Evolutionary conservation across 768 basidiomycete species (phyloP).

Genomic region (Paxillus rubicundulus): DNA sequence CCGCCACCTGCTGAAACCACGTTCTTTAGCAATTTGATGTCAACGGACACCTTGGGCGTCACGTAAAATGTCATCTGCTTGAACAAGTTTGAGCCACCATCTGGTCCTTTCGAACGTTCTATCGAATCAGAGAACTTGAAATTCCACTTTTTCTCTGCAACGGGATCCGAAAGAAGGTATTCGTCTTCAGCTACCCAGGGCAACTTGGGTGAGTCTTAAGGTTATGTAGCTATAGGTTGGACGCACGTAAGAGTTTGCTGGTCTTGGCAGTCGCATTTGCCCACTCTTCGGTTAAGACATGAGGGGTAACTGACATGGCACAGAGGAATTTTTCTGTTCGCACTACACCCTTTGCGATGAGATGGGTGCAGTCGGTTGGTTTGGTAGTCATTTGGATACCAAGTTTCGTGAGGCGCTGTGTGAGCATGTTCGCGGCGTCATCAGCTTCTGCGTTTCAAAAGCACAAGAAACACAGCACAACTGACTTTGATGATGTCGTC

Average conservation of each 20-base stretch:
- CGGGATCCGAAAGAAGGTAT: slow-evolving; percentile 58
- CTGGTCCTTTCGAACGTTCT: slow-evolving; percentile 47
- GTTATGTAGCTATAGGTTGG: background rate
- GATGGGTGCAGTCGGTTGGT: slow-evolving; percentile 72
- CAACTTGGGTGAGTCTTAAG: background rate
- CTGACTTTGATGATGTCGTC: slow-evolving; percentile 62
- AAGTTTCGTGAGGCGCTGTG: slow-evolving; percentile 57
- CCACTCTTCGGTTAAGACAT: slow-evolving; percentile 69
- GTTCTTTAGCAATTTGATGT: slow-evolving; percentile 60
- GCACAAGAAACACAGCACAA: background rate
- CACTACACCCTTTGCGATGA: slow-evolving; percentile 64
- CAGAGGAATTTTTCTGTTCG: slow-evolving; percentile 89
- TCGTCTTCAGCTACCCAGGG: slow-evolving; percentile 53
- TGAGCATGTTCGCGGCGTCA: background rate
- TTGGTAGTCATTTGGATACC: slow-evolving; percentile 65
- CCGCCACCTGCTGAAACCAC: slow-evolving; percentile 73
- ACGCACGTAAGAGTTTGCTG: slow-evolving; percentile 63
- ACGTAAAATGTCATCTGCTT: slow-evolving; percentile 69
- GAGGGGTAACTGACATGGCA: slow-evolving; percentile 62
- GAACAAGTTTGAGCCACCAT: slow-evolving; percentile 52
- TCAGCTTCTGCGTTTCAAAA: background rate
- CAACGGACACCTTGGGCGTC: slow-evolving; percentile 61
- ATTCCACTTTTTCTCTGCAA: slow-evolving; percentile 61
- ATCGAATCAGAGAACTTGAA: slow-evolving; percentile 65
- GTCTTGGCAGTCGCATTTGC: slow-evolving; percentile 54